Evolutionary conservation across 768 basidiomycete species (phyloP), one percentile per base, ranked within the genome.

Genomic region (Pleurotus cornucopiae): DNA sequence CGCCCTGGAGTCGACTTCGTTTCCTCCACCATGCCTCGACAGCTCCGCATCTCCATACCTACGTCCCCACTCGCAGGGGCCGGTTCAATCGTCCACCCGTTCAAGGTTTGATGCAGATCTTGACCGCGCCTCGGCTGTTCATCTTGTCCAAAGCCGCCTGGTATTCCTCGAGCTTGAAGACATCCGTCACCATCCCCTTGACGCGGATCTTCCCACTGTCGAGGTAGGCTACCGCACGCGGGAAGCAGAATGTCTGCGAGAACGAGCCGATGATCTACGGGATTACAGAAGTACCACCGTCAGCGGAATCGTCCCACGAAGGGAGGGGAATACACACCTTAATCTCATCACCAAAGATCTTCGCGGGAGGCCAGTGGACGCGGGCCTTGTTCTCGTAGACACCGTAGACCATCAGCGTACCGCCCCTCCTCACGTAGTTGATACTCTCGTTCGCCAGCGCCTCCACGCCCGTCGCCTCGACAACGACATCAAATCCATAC

Each of bases 201-300:
- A 88, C 81, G 54, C 76, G 86, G 64, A 94, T 76, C 72, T 91
- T 94, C 5, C 90, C 89, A 60, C 84, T 83, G 62, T 95, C 93
- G 16, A 95, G 82, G 68, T 94, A 94, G 12, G 85, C 89, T 30
- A 95, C 83, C 2, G 93, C 91, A 6, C 93, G 85, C 45, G 92
- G 91, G 86, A 95, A 94, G 70, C 92, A 94, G 72, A 76, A 86
- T 0, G 86, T 86, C 61, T 94, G 93, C 7, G 91, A 88, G 75
- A 94, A 94, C 0, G 92, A 94, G 13, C 92, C 91, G 58, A 94
- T 90, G 62, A 94, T 92, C 89, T 91, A 40, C 11, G 37, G n/a
- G 49, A n/a, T n/a, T 16, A 37, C 9, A 30, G 7, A 18, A 48
- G 46, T 3, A 6, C n/a, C 16, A 16, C 16, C 46, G 23, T 47